Conservation (phyloP, 805 yeast genomes). For the Scheffersomyces amazonensis region DNA sequence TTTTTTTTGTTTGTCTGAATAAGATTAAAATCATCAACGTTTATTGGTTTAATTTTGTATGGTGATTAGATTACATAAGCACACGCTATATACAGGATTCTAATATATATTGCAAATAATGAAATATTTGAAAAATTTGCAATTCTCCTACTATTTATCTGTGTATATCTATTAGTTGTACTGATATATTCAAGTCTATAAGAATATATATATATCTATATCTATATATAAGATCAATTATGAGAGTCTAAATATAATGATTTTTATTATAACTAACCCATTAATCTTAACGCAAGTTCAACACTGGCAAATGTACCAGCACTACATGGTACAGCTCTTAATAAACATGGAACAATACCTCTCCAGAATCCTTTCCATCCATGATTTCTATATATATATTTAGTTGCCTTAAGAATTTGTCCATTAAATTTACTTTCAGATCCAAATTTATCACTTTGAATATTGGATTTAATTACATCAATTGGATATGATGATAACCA, state of each 20-base stretch:
- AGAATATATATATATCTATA: neutral
- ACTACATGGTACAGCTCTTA: slow-evolving; percentile 63
- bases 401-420: slow-evolving; percentile 28
- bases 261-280: slow-evolving; percentile 43
- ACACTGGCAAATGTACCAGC: slow-evolving; percentile 80
- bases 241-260: neutral
- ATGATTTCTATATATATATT: slow-evolving; percentile 36
- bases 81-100: too few species aligned
- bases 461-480: slow-evolving; percentile 49
- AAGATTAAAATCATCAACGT: neutral
- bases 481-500: slow-evolving; percentile 58
- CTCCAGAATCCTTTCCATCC: slow-evolving; percentile 59
- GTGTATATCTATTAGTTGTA: too few species aligned
- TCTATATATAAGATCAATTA: too few species aligned
- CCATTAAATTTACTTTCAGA: slow-evolving; percentile 42
- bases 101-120: too few species aligned
- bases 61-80: too few species aligned
- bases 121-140: too few species aligned
- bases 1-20: neutral
- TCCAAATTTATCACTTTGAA: slow-evolving; percentile 55
- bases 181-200: too few species aligned
- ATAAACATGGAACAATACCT: slow-evolving; percentile 57
- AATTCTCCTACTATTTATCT: too few species aligned
- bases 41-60: neutral
- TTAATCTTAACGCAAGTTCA: slow-evolving; percentile 58